These are phyloP conservation scores for Cyclotella choctawhatcheeana DNA, from an alignment of 108 stramenopile genomes.

Conservation along the genomic window DNA sequence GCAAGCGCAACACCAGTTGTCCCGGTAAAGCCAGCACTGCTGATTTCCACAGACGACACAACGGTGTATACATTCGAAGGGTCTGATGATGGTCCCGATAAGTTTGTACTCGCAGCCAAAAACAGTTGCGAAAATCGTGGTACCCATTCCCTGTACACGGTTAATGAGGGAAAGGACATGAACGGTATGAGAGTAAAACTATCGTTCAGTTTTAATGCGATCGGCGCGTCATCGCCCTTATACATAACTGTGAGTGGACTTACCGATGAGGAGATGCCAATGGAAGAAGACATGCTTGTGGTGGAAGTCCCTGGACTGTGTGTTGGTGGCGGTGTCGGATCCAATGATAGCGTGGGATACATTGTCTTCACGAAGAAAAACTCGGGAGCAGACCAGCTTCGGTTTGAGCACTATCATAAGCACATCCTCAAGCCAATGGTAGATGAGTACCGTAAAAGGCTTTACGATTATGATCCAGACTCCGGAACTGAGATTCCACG, in stretches of 20 bases:
- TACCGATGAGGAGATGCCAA: slow-evolving; percentile 7
- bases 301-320: slow-evolving; percentile 2
- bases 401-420: slow-evolving; percentile 2
- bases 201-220: not conserved
- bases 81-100: not conserved
- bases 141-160: not conserved
- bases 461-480: no score
- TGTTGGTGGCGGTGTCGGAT: not conserved
- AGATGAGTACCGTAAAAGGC: not conserved
- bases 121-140: not conserved
- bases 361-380: not conserved
- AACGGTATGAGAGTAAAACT: not conserved
- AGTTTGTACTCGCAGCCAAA: not conserved
- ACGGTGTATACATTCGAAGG: slow-evolving; percentile 3
- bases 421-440: not conserved
- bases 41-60: not conserved
- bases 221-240: not conserved
- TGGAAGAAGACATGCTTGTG: not conserved
- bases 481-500: no score
- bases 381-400: not conserved
- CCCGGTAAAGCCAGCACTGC: not conserved
- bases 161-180: not conserved
- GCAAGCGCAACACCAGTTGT: not conserved
- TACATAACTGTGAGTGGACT: not conserved
- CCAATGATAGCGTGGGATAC: not conserved